These are phyloP conservation scores for Ulota crispa DNA, from an alignment of 225 moss, liverwort and hornwort genomes.

Conservation along the genomic window DNA sequence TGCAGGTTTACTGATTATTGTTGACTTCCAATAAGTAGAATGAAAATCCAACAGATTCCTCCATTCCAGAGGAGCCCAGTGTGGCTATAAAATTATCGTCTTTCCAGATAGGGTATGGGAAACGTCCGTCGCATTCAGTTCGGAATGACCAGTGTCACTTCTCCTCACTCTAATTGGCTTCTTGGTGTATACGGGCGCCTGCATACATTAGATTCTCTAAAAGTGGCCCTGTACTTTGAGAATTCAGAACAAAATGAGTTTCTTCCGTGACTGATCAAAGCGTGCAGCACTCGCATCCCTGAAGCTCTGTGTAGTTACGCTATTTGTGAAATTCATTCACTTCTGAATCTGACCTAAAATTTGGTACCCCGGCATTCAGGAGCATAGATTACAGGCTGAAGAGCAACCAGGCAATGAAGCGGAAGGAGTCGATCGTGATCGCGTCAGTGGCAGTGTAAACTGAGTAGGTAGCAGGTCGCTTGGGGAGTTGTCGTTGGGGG, in stretches of 20 bases:
- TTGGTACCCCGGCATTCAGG: constrained; percentile 22
- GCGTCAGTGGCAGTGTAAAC: not conserved
- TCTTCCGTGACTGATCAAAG: not conserved
- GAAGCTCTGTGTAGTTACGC: not conserved
- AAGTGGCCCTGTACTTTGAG: not conserved
- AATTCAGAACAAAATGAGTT: not conserved
- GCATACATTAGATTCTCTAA: not conserved
- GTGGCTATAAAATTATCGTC: not conserved
- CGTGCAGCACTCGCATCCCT: not conserved
- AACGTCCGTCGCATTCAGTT: not conserved
- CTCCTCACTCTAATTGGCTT: not conserved
- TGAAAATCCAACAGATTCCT: not conserved
- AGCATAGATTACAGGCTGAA: constrained; percentile 5
- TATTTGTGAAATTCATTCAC: not conserved
- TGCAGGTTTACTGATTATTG: not conserved
- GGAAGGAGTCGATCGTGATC: constrained; percentile 3
- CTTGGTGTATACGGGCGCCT: not conserved
- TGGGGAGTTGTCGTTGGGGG: not conserved
- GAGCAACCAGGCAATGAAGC: constrained; percentile 14
- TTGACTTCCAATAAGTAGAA: not conserved
- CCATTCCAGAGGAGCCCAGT: not conserved
- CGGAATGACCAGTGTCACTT: not conserved
- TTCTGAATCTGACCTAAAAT: constrained; percentile 7
- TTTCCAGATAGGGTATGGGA: not conserved
- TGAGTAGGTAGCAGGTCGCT: constrained; percentile 8